Evolutionary conservation across 352 stramenopile species (phyloP).

Genomic region (Pythium biforme): DNA sequence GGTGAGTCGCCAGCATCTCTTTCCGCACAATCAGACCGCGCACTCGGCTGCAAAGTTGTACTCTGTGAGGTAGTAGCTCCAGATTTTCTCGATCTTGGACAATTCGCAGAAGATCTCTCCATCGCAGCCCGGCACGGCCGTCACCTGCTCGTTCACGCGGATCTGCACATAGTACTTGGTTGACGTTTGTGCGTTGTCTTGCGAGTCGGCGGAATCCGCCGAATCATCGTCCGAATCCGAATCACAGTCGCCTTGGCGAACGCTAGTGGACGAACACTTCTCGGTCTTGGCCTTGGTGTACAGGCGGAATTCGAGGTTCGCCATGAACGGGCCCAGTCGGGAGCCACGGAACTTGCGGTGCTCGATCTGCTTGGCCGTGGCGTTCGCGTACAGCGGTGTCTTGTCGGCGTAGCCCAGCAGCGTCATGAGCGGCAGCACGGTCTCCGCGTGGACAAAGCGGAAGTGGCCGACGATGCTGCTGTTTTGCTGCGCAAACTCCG

Average conservation of each 20-base stretch:
- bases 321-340: conserved; percentile 16
- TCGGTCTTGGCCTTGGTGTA: conserved; percentile 15
- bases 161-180: conserved; percentile 27
- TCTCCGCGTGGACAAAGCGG: conserved; percentile 29
- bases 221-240: neutral
- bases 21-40: neutral
- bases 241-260: neutral
- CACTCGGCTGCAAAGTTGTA: conserved; percentile 17
- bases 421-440: conserved; percentile 26
- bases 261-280: neutral
- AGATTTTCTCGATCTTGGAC: conserved; percentile 24
- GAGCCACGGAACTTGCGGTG: conserved; percentile 23
- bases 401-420: conserved; percentile 27
- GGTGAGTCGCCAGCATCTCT: too few species aligned
- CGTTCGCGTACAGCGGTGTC: conserved; percentile 12
- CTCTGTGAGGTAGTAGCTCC: conserved; percentile 21
- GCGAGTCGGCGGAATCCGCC: too few species aligned
- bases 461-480: conserved; percentile 23
- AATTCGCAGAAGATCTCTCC: conserved; percentile 25
- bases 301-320: conserved; percentile 29
- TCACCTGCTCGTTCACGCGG: conserved; percentile 30
- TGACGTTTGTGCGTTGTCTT: neutral
- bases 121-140: conserved; percentile 23
- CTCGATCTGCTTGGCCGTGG: conserved; percentile 4
- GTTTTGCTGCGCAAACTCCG: conserved; percentile 13